Percentiles rank a stretch among this genome's conserved stretches.
Conservation (phyloP, 2,329 filamentous ascomycete genomes). For the Pseudocercospora pini-densiflorae region DNA sequence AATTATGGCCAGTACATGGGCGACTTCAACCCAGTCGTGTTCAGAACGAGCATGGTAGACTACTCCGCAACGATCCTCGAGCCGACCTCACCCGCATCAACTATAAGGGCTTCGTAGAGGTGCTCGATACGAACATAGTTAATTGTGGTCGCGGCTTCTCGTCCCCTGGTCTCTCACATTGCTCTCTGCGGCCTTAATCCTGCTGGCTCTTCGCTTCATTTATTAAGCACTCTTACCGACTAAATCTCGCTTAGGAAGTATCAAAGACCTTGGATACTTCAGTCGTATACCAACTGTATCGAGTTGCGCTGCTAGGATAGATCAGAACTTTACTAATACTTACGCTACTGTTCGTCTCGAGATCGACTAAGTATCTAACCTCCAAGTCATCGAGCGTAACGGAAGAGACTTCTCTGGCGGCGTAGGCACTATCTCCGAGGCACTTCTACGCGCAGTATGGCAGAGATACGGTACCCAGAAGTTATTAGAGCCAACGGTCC, state of each 20-base stretch:
- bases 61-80: slow-evolving; percentile 61
- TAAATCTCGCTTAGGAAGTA: slow-evolving; percentile 45
- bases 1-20: slow-evolving; percentile 64
- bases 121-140: slow-evolving; percentile 63
- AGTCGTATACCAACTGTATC: slow-evolving; percentile 56
- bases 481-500: too few species aligned
- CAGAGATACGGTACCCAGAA: too few species aligned
- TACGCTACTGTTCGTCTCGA: too few species aligned
- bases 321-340: slow-evolving; percentile 73
- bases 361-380: too few species aligned
- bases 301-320: slow-evolving; percentile 63
- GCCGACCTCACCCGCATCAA: slow-evolving; percentile 57
- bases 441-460: too few species aligned
- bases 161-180: slow-evolving; percentile 81
- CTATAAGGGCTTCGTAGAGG: slow-evolving; percentile 62
- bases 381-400: too few species aligned
- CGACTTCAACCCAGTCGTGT: slow-evolving; percentile 71
- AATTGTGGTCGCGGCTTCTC: slow-evolving; percentile 66
- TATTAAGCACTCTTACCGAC: slow-evolving; percentile 32
- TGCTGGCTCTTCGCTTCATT: slow-evolving; percentile 68
- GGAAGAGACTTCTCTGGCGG: too few species aligned
- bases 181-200: slow-evolving; percentile 72
- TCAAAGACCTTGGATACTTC: slow-evolving; percentile 56
- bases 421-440: too few species aligned
- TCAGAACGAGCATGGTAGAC: slow-evolving; percentile 75